Evolutionary conservation across 805 yeast genomes (phyloP).

Genomic region (Candida fluviatilis): DNA sequence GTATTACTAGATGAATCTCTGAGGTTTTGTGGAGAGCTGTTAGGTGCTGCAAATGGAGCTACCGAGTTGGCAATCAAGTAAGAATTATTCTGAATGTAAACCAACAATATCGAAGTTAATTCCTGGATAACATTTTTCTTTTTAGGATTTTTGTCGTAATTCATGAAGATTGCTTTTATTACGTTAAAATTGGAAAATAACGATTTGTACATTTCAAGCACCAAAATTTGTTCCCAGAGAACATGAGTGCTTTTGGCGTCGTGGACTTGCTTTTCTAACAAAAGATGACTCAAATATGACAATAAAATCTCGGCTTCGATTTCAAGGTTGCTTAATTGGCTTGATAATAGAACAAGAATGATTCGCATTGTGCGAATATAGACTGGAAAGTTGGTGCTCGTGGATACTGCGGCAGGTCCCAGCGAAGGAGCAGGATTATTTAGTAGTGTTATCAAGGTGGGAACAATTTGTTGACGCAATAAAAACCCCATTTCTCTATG

Average conservation of each 20-base stretch:
- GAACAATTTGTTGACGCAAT: conserved; percentile 66
- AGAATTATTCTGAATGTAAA: conserved; percentile 19
- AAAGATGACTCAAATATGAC: conserved; percentile 67
- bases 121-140: conserved; percentile 60
- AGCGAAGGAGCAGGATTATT: conserved; percentile 29
- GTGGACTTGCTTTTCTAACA: conserved; percentile 51
- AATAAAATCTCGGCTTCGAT: conserved; percentile 81
- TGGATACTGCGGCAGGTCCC: not conserved
- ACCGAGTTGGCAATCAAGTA: conserved; percentile 10
- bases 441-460: conserved; percentile 66
- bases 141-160: conserved; percentile 54
- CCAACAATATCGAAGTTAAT: conserved; percentile 34
- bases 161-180: conserved; percentile 49
- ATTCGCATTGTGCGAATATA: conserved; percentile 75
- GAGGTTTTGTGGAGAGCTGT: conserved; percentile 8
- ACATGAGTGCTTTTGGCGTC: conserved; percentile 23
- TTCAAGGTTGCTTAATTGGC: conserved; percentile 56
- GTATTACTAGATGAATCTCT: not conserved
- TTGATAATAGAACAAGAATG: conserved; percentile 53
- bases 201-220: conserved; percentile 67
- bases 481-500: conserved; percentile 66
- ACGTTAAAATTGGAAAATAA: conserved; percentile 54
- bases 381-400: conserved; percentile 51
- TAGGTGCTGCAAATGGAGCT: conserved; percentile 8
- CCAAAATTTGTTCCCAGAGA: conserved; percentile 69